A percentile compares a stretch with the other conserved stretches of the same genome.
These are phyloP conservation scores for Pythium rishiriense DNA, from an alignment of 352 stramenopile genomes.

Conservation along the genomic window DNA sequence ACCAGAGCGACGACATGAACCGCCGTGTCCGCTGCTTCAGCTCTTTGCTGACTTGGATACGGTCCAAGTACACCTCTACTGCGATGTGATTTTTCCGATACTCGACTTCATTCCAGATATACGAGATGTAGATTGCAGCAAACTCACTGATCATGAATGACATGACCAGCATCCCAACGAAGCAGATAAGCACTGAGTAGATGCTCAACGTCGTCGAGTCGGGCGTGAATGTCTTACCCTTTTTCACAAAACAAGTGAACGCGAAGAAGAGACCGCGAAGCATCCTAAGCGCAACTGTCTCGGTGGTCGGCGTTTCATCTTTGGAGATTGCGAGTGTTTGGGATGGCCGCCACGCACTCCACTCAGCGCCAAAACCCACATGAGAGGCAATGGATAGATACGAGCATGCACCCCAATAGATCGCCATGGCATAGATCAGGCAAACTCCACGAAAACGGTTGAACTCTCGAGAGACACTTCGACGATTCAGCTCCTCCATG, in stretches of 20 bases:
- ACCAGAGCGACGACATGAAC: constrained; percentile 32
- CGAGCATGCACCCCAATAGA: constrained; percentile 60
- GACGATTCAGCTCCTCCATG: constrained; percentile 58
- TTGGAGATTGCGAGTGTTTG: constrained; percentile 38
- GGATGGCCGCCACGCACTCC: constrained; percentile 51
- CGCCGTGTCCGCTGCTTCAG: constrained; percentile 25
- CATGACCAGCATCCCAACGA: constrained; percentile 59
- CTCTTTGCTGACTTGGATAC: constrained; percentile 17
- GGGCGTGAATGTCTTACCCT: constrained; percentile 30
- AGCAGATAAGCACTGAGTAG: constrained; percentile 28
- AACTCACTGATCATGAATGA: constrained; percentile 78
- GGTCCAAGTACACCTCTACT: constrained; percentile 44
- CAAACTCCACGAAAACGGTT: constrained; percentile 56
- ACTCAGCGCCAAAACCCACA: constrained; percentile 46
- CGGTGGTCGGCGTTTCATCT: constrained; percentile 29
- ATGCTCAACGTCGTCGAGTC: constrained; percentile 14
- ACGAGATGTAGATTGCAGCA: constrained; percentile 46
- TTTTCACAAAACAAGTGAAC: constrained; percentile 33
- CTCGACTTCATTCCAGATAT: constrained; percentile 36
- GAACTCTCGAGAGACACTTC: constrained; percentile 51
- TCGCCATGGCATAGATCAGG: constrained; percentile 53
- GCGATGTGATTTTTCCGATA: constrained; percentile 77
- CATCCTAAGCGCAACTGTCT: constrained; percentile 33
- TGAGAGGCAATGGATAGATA: constrained; percentile 46
- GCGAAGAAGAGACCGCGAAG: constrained; percentile 31